Percentiles rank a stretch among this genome's conserved stretches.
phyloP scores from a whole-genome alignment of 75 land plant genomes.

The Cupressus sempervirens region DNA sequence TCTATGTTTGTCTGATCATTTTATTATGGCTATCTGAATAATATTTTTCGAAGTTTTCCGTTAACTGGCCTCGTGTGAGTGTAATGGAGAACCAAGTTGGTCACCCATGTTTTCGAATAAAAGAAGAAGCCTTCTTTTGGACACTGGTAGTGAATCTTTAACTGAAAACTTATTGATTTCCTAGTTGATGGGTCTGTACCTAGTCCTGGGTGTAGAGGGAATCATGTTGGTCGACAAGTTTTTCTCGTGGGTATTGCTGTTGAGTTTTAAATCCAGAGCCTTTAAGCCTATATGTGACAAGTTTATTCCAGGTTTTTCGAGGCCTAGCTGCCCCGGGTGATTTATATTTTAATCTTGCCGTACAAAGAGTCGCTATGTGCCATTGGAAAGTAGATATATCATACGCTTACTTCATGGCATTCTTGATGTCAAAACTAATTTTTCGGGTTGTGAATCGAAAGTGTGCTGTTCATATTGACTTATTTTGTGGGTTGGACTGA shows the following conservation, averaged over 20 bases:
- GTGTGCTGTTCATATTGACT: neutral
- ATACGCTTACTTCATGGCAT: neutral
- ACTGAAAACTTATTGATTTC: neutral
- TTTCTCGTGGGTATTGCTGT: neutral
- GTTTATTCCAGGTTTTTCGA: neutral
- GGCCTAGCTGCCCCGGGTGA: neutral
- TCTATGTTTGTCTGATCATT: neutral
- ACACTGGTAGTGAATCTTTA: neutral
- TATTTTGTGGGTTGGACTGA: neutral
- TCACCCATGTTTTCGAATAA: neutral
- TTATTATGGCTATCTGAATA: neutral
- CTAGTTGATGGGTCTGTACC: neutral
- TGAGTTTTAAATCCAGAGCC: neutral
- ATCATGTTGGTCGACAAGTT: neutral
- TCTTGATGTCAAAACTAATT: neutral
- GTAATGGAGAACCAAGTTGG: neutral
- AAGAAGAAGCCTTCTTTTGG: neutral
- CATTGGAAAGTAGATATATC: neutral
- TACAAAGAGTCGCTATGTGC: neutral
- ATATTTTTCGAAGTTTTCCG: neutral
- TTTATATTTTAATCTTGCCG: neutral
- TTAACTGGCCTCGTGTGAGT: neutral
- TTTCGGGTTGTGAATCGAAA: neutral
- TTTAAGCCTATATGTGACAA: neutral
- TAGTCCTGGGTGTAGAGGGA: neutral